Percentiles rank a stretch among this genome's conserved stretches.
Conservation (phyloP, 2,329 filamentous ascomycete genomes). For the Xylariales sp. region DNA sequence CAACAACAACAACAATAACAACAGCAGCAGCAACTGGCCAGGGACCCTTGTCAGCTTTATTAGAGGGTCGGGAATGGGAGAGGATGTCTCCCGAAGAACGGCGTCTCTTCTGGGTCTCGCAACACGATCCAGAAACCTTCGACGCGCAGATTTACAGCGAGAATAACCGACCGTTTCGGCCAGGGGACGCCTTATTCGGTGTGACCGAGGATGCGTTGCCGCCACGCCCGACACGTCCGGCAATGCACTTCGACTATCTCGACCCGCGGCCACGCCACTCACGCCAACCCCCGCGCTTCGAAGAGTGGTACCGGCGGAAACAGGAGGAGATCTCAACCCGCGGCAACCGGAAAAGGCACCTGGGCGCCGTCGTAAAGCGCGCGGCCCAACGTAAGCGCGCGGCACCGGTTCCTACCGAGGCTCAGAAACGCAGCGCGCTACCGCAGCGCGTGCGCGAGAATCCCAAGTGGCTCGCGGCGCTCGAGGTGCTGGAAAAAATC, state of each 20-base stretch:
- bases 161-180: conserved; percentile 45
- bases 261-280: conserved; percentile 64
- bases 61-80: conserved; percentile 33
- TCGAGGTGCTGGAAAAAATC: conserved; percentile 50
- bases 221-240: conserved; percentile 38
- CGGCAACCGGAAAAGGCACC: conserved; percentile 61
- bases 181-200: conserved; percentile 42
- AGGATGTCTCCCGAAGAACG: conserved; percentile 38
- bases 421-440: conserved; percentile 41
- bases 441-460: conserved; percentile 59
- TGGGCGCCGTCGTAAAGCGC: conserved; percentile 56
- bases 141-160: conserved; percentile 56
- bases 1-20: no score
- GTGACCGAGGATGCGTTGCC: conserved; percentile 34
- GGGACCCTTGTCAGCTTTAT: conserved; percentile 22
- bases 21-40: background rate
- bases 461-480: conserved; percentile 58
- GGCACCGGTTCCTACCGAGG: conserved; percentile 39
- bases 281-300: conserved; percentile 51
- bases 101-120: conserved; percentile 41
- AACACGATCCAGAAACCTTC: conserved; percentile 48
- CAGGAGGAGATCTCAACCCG: conserved; percentile 62
- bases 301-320: conserved; percentile 61
- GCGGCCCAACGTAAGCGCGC: conserved; percentile 51
- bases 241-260: conserved; percentile 57